phyloP scores from a whole-genome alignment of 2,329 filamentous ascomycete species.

The Aspergillus versicolor region DNA sequence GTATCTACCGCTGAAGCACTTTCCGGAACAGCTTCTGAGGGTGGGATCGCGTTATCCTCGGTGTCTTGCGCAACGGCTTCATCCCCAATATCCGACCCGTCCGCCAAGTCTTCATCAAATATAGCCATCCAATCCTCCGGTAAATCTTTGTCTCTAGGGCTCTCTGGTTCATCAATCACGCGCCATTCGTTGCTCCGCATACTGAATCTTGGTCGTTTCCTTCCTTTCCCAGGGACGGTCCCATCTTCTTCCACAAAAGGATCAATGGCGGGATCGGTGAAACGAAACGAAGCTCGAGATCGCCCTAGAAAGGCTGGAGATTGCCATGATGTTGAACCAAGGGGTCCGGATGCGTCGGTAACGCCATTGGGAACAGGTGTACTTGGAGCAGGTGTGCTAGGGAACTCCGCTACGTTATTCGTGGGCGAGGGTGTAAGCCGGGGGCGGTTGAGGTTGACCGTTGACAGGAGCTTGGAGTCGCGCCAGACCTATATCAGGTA shows the following conservation, averaged over 20 bases:
- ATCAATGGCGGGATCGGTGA: constrained; percentile 63
- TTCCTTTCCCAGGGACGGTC: constrained; percentile 58
- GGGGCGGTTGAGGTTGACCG: constrained; percentile 55
- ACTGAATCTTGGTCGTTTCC: constrained; percentile 70
- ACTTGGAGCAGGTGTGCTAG: constrained; percentile 25
- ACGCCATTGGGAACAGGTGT: constrained; percentile 26
- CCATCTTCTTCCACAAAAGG: constrained; percentile 68
- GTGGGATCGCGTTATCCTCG: not conserved
- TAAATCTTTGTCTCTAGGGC: constrained; percentile 56
- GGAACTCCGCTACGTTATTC: constrained; percentile 20
- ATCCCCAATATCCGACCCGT: constrained; percentile 11
- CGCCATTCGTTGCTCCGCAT: constrained; percentile 70
- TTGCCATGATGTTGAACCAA: constrained; percentile 58
- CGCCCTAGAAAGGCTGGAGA: constrained; percentile 81
- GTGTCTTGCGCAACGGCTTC: constrained; percentile 8
- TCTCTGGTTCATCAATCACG: constrained; percentile 69
- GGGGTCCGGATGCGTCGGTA: constrained; percentile 8
- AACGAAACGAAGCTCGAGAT: constrained; percentile 67
- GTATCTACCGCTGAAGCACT: not conserved
- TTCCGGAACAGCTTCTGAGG: not conserved
- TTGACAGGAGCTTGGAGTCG: constrained; percentile 23
- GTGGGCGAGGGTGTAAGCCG: constrained; percentile 23
- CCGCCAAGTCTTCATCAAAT: constrained; percentile 24
- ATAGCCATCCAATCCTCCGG: constrained; percentile 29
- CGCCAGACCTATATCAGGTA: constrained; percentile 26